Percentiles rank a stretch among this genome's conserved stretches.
These are phyloP conservation scores for Tuber borchii DNA, from an alignment of 495 filamentous ascomycete genomes.

Conservation along the genomic window DNA sequence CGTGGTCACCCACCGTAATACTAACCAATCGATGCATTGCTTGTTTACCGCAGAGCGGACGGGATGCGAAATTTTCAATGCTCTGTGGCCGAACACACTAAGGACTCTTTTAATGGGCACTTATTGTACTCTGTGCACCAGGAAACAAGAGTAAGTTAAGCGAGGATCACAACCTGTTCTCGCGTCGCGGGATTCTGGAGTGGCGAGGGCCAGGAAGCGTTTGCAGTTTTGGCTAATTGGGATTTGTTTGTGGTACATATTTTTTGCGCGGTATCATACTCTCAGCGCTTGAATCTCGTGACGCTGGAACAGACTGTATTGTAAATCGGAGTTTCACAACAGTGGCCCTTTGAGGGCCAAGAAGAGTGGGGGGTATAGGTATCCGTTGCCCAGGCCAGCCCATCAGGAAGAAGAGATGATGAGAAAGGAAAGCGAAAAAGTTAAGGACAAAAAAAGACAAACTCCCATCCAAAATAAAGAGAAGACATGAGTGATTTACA, in stretches of 20 bases:
- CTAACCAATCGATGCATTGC: background rate
- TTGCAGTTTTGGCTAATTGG: background rate
- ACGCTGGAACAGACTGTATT: background rate
- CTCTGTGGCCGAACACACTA: background rate
- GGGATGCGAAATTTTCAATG: background rate
- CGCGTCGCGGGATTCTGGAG: background rate
- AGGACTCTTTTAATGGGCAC: background rate
- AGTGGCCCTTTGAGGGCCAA: background rate
- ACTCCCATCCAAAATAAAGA: slow-evolving; percentile 35
- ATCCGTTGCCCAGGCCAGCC: background rate
- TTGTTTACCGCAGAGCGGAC: background rate
- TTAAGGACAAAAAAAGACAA: slow-evolving; percentile 41
- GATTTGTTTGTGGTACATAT: background rate
- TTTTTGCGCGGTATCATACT: background rate
- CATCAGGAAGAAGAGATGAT: slow-evolving; percentile 22
- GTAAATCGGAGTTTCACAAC: background rate
- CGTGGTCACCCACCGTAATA: background rate
- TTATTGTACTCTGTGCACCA: background rate
- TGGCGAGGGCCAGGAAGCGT: background rate
- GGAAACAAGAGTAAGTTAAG: background rate
- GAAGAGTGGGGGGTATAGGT: background rate
- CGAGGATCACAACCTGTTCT: background rate
- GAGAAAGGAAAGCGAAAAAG: slow-evolving; percentile 41
- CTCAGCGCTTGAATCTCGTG: background rate
- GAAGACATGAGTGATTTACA: slow-evolving; percentile 19